Conservation (phyloP, 148 eudicot genomes). For the Rhododendron mucronatum region DNA sequence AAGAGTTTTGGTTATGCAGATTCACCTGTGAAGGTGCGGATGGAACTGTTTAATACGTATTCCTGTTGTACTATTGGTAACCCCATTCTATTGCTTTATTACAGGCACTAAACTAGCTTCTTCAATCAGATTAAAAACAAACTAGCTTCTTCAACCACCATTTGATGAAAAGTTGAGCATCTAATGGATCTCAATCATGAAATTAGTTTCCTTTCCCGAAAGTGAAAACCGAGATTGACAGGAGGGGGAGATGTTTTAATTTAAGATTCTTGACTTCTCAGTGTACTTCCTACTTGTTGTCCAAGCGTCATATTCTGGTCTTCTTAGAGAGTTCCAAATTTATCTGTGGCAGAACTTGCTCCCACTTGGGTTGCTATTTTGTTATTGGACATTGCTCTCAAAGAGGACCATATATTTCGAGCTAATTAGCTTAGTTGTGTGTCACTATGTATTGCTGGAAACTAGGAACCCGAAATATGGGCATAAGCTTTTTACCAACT, state of each 20-base stretch:
- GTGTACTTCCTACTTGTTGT: background rate
- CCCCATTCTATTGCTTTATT: background rate
- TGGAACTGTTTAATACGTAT: background rate
- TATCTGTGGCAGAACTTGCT: background rate
- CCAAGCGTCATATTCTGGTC: background rate
- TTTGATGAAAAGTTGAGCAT: background rate
- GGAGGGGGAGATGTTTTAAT: background rate
- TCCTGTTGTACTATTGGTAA: too few relatives aligned
- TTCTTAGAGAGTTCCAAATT: background rate
- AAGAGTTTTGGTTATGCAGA: background rate
- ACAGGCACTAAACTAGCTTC: background rate
- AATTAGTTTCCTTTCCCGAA: background rate
- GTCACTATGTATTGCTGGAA: background rate
- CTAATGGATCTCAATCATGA: background rate
- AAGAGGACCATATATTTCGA: background rate
- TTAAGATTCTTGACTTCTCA: background rate
- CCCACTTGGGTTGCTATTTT: background rate
- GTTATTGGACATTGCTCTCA: background rate
- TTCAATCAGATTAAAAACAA: background rate
- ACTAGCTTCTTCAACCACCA: background rate
- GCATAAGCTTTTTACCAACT: background rate
- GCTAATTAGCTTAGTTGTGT: background rate
- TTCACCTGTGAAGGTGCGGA: slow-evolving; percentile 67
- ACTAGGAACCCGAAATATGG: background rate
- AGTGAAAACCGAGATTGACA: background rate